Base-by-base conservation (phyloP, 2,329 filamentous ascomycete genomes). In the Massarina eburnea region DNA sequence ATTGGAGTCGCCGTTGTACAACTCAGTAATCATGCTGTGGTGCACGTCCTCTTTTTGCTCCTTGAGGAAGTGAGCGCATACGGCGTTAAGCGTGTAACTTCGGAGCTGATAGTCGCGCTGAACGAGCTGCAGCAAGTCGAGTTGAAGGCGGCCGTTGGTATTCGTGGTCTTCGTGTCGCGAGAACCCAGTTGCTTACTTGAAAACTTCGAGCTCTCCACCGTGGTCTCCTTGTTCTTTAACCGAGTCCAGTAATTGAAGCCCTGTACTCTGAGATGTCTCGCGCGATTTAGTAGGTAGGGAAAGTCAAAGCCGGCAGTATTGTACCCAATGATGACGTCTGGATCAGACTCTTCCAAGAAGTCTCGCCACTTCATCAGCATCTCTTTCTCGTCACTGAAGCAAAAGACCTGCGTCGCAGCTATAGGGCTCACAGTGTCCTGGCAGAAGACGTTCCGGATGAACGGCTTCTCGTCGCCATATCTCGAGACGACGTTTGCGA, bases 31-130 rank as follows among this genome's bases (percentile, higher is more conserved):
- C 91, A 99, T 99, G 2, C 91, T 96, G 72, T 99, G 86, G 65
- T 99, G 94, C 2, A 99, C 94, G 71, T 99, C 94, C 72, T 99
- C 94, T 67, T 99, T 99, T 67, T 99, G 94, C 68, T 99, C 94
- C 37, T 91, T 91, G 19, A 99, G 71, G 63, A 99, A 99, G 54
- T 99, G 88, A 4, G 94, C 88, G 56, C 85, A 95, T 5, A 99
- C 94, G 1, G 94, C 96, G 70, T 99, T 99, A 21, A 99, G 79
- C 0, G 94, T 99, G 68, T 99, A 99, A 73, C 92, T 97, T 76
- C 94, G 82, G 26, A 99, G 77, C 15, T 99, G 94, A 59, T 99
- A 85, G 62, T 99, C 95, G 58, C 95, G 82, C 69, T 99, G 94
- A 40, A 99, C 85, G 24, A 99, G 74, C 67, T 99, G 94, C n/a